phyloP scores from a whole-genome alignment of 2,329 filamentous ascomycete species.

The Pseudocercospora crystallina region DNA sequence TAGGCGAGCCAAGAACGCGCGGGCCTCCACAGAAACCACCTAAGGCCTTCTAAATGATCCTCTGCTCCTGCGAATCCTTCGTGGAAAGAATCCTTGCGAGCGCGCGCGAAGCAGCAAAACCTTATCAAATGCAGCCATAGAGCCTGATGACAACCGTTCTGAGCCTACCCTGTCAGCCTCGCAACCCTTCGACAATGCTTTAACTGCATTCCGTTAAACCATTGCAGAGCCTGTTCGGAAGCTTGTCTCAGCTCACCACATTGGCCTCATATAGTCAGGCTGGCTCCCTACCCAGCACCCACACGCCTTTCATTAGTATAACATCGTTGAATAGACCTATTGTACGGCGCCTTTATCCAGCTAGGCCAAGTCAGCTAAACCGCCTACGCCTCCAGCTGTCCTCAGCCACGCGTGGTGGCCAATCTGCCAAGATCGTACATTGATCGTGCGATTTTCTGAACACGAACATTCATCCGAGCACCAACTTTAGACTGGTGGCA shows the following conservation, averaged over 20 bases:
- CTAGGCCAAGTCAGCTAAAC: neutral
- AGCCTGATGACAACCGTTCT: slow-evolving; percentile 6
- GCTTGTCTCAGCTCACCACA: slow-evolving; percentile 21
- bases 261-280: slow-evolving; percentile 5
- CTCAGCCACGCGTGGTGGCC: slow-evolving; percentile 14
- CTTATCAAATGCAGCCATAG: slow-evolving; percentile 8
- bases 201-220: slow-evolving; percentile 5
- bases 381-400: slow-evolving; percentile 3
- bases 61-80: neutral
- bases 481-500: no score
- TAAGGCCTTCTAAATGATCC: no score
- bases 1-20: no score
- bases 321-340: neutral
- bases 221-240: slow-evolving; percentile 11
- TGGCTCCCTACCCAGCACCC: neutral
- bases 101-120: neutral
- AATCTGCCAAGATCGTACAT: slow-evolving; percentile 12
- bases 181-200: slow-evolving; percentile 10
- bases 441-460: slow-evolving; percentile 15
- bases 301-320: slow-evolving; percentile 1
- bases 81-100: neutral
- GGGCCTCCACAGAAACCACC: no score
- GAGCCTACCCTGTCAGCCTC: slow-evolving; percentile 10
- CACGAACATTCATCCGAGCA: neutral
- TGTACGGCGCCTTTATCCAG: no score